Evolutionary conservation across 495 filamentous ascomycete species (phyloP).

Genomic region (Aspergillus sclerotioniger): DNA sequence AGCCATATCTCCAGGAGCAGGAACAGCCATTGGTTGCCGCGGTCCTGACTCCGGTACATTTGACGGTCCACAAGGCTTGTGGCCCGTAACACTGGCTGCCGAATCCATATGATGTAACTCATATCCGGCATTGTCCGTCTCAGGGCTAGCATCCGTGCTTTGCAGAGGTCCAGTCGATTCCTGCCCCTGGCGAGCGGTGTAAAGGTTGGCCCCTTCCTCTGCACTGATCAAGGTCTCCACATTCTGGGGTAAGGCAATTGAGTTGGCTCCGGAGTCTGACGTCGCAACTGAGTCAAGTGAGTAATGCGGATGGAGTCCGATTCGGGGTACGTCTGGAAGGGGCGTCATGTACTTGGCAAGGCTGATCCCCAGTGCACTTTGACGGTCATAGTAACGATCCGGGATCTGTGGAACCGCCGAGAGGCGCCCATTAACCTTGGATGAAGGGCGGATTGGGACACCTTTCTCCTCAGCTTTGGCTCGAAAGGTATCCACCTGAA

Average conservation of each 20-base stretch:
- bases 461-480: conserved; percentile 58
- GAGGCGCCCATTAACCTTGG: conserved; percentile 65
- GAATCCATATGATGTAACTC: background rate
- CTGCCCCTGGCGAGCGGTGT: conserved; percentile 63
- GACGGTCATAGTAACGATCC: conserved; percentile 50
- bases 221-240: conserved; percentile 84
- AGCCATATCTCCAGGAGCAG: background rate
- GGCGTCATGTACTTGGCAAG: conserved; percentile 38
- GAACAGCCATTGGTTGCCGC: background rate
- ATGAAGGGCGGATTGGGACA: conserved; percentile 69
- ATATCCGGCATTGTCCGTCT: background rate
- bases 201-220: conserved; percentile 69
- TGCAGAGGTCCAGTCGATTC: conserved; percentile 12
- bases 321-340: conserved; percentile 46
- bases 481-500: conserved; percentile 87
- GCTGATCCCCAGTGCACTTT: conserved; percentile 33
- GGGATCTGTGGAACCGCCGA: conserved; percentile 41
- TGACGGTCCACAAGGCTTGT: background rate
- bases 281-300: conserved; percentile 74
- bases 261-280: conserved; percentile 56
- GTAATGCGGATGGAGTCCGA: conserved; percentile 56
- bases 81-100: background rate
- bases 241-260: conserved; percentile 68
- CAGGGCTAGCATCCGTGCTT: conserved; percentile 6
- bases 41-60: background rate